A percentile compares a stretch with the other conserved stretches of the same genome.
Evolutionary conservation across 805 yeast genomes (phyloP).

Genomic region (Vanderwaltozyma yarrowii): DNA sequence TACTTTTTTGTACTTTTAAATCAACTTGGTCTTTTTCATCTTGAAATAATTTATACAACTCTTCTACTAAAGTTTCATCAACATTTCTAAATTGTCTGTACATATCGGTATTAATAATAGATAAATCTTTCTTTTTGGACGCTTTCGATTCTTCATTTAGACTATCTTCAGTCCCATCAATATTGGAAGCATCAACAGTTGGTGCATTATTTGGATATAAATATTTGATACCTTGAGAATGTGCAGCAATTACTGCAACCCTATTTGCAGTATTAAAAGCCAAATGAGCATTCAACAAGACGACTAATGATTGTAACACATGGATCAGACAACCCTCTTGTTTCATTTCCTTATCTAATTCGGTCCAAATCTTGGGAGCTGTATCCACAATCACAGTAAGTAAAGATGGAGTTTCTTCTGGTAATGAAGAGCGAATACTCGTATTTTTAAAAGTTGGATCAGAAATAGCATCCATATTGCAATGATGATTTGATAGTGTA

Average conservation of each 20-base stretch:
- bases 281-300: slow-evolving; percentile 78
- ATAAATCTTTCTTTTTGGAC: slow-evolving; percentile 10
- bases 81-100: slow-evolving; percentile 75
- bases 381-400: slow-evolving; percentile 71
- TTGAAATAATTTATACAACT: slow-evolving; percentile 39
- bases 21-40: slow-evolving; percentile 20
- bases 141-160: too few species aligned
- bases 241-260: slow-evolving; percentile 72
- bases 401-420: slow-evolving; percentile 66
- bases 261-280: slow-evolving; percentile 76
- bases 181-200: slow-evolving; percentile 5
- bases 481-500: too few species aligned
- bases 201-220: slow-evolving; percentile 46
- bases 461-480: slow-evolving; percentile 27
- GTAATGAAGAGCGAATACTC: slow-evolving; percentile 12
- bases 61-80: slow-evolving; percentile 60
- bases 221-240: slow-evolving; percentile 57
- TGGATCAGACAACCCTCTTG: slow-evolving; percentile 36
- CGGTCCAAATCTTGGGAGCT: slow-evolving; percentile 45
- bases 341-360: slow-evolving; percentile 19
- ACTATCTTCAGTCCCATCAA: not conserved
- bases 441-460: slow-evolving; percentile 27
- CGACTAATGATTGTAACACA: slow-evolving; percentile 54
- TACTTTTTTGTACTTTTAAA: slow-evolving; percentile 33
- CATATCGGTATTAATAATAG: slow-evolving; percentile 49